Evolutionary conservation across 208 protist genomes (phyloP).

Genomic region (Entamoeba moshkovskii): DNA sequence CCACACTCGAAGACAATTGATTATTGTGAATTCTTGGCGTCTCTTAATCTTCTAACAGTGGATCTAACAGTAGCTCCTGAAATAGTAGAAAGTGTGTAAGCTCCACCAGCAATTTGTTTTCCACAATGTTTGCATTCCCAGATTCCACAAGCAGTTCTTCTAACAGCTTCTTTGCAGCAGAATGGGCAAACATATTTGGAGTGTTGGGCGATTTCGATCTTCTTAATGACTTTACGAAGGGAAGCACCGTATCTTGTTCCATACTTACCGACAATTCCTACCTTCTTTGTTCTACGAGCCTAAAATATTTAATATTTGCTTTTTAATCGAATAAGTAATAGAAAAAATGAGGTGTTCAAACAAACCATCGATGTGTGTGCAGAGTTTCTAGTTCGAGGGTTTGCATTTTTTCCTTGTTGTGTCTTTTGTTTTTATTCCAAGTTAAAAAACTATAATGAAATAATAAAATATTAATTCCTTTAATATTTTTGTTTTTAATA

Average conservation of each 20-base stretch:
- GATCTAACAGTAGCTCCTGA: constrained; percentile 71
- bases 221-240: constrained; percentile 91
- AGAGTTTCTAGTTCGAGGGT: background rate
- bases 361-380: background rate
- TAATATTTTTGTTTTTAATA: background rate
- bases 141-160: constrained; percentile 85
- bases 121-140: constrained; percentile 87
- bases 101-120: constrained; percentile 86
- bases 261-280: constrained; percentile 96
- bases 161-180: constrained; percentile 87
- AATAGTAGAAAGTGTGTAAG: constrained; percentile 58
- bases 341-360: background rate
- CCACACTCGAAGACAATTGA: background rate
- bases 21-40: constrained; percentile 34
- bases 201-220: constrained; percentile 92
- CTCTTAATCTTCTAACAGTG: constrained; percentile 87
- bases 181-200: constrained; percentile 90
- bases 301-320: background rate
- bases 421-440: background rate
- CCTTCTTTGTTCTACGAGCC: constrained; percentile 89
- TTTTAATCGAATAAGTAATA: background rate
- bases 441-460: background rate
- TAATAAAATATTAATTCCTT: background rate
- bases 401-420: background rate
- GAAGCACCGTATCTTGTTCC: constrained; percentile 94